Conservation (phyloP, 1,139 yeast genomes). For the Taphrina pruni region DNA sequence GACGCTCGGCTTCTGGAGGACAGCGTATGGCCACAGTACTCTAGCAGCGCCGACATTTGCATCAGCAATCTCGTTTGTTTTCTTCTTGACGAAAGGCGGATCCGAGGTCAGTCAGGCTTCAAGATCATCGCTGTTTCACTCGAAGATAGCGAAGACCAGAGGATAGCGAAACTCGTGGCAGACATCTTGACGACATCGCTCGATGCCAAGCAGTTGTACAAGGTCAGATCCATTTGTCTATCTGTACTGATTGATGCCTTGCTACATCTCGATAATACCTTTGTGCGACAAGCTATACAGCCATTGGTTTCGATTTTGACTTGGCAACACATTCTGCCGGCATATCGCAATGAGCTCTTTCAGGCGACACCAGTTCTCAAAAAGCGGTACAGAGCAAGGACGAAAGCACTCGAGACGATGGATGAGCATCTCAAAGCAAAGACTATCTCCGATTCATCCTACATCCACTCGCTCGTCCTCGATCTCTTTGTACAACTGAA, state of each 20-base stretch:
- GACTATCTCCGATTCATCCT: not conserved
- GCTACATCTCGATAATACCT: slow-evolving; percentile 6
- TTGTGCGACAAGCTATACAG: slow-evolving; percentile 13
- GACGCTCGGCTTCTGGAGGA: slow-evolving; percentile 12
- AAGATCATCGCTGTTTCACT: not conserved
- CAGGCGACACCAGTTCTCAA: slow-evolving; percentile 19
- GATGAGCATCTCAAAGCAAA: not conserved
- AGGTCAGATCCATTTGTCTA: not conserved
- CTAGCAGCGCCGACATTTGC: not conserved
- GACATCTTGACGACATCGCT: slow-evolving; percentile 1
- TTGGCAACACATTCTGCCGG: slow-evolving; percentile 14
- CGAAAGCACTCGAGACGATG: not conserved
- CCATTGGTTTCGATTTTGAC: slow-evolving; percentile 31
- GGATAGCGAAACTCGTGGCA: not conserved
- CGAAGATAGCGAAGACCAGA: not conserved
- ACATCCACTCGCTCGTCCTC: not conserved
- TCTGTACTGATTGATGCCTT: slow-evolving; percentile 3
- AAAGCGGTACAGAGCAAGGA: slow-evolving; percentile 14
- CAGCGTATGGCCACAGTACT: slow-evolving; percentile 5
- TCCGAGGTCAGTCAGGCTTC: not conserved
- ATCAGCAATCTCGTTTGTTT: not conserved
- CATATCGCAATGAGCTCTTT: slow-evolving; percentile 22
- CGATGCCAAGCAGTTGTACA: slow-evolving; percentile 11
- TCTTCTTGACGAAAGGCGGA: not conserved
- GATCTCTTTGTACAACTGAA: slow-evolving; percentile 10